A percentile compares a stretch with the other conserved stretches of the same genome.
These are phyloP conservation scores for Penstemon barbatus DNA, from an alignment of 257 asterid genomes.

Conservation along the genomic window DNA sequence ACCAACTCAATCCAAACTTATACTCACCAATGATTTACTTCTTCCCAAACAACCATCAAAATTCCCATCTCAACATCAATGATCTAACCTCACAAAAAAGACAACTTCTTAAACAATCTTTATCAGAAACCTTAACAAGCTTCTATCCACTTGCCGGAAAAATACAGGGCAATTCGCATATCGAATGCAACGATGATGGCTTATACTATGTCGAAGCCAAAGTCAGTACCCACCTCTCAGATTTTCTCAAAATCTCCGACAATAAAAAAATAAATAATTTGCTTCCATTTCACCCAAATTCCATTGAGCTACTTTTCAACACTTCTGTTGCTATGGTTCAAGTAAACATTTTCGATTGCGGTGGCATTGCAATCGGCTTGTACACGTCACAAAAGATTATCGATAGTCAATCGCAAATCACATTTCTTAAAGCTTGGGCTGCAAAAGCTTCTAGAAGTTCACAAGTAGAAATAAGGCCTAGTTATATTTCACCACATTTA, in stretches of 20 bases:
- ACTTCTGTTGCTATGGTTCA: not conserved
- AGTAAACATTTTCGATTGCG: not conserved
- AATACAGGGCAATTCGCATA: not conserved
- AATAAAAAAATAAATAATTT: not conserved
- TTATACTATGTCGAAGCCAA: not conserved
- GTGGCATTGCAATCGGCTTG: constrained; percentile 3
- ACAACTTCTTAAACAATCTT: not conserved
- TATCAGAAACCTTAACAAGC: constrained; percentile 1
- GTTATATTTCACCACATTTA: not conserved
- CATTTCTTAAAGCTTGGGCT: not conserved
- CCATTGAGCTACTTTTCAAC: not conserved
- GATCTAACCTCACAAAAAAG: not conserved
- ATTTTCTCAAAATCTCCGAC: not conserved
- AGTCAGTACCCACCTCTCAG: not conserved
- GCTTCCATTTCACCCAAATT: not conserved
- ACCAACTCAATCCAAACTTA: not conserved
- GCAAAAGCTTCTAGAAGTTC: not conserved
- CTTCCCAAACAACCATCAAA: not conserved
- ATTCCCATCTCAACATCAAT: not conserved
- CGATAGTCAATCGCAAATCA: not conserved
- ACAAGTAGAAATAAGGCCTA: not conserved
- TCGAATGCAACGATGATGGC: constrained; percentile 9
- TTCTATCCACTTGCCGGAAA: constrained; percentile 6
- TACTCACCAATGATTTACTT: not conserved
- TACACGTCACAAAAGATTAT: not conserved